Evolutionary conservation across 257 asterid genomes (phyloP).

Genomic region (Solanum tarijense): DNA sequence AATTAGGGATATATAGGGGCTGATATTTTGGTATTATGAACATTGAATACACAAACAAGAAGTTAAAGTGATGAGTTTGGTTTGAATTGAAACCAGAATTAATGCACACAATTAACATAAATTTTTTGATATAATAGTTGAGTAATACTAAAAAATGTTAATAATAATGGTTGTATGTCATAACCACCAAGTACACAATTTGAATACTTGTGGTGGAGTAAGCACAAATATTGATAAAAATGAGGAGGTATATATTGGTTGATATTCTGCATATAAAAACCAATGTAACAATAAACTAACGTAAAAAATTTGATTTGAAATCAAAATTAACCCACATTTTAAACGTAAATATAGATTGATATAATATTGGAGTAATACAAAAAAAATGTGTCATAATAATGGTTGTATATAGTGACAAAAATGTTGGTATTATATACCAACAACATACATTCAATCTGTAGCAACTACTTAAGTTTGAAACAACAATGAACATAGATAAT

Average conservation of each 20-base stretch:
- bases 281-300: neutral
- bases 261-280: neutral
- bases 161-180: neutral
- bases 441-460: neutral
- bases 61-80: neutral
- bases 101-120: neutral
- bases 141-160: too few species aligned
- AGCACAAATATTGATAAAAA: neutral
- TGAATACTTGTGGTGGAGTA: neutral
- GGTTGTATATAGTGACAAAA: neutral
- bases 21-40: neutral
- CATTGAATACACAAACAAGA: too few species aligned
- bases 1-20: neutral
- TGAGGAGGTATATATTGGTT: neutral
- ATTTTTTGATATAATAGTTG: neutral
- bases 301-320: neutral
- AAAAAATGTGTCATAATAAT: neutral
- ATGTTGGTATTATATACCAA: neutral
- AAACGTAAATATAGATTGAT: too few species aligned
- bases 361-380: too few species aligned
- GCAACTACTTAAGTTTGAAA: neutral
- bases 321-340: neutral
- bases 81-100: neutral
- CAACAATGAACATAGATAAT: neutral
- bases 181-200: neutral